These are phyloP conservation scores for Leptomonas seymouri DNA, from an alignment of 208 protist genomes.

Conservation along the genomic window DNA sequence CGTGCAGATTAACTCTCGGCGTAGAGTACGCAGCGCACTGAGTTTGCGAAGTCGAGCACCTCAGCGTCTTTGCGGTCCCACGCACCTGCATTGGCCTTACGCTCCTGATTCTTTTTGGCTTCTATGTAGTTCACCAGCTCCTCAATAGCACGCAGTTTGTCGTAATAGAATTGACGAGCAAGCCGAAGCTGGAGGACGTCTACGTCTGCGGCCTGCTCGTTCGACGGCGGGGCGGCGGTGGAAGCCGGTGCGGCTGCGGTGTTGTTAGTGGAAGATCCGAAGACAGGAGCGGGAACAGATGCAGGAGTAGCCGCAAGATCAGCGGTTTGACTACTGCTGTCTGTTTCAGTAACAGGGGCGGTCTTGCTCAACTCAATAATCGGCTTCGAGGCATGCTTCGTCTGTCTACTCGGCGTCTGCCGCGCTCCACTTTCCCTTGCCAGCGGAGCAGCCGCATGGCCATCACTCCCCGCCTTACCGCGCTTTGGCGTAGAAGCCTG, in stretches of 20 bases:
- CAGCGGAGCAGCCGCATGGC: background rate
- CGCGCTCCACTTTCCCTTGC: background rate
- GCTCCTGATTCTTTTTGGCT: conserved; percentile 20
- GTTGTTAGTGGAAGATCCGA: background rate
- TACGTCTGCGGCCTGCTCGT: background rate
- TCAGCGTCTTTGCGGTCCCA: conserved; percentile 25
- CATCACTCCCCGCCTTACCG: background rate
- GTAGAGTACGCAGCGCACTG: conserved; percentile 60
- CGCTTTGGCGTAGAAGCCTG: background rate
- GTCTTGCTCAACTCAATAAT: conserved; percentile 1
- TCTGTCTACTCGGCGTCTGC: background rate
- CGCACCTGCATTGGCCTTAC: background rate
- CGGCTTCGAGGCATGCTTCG: conserved; percentile 5
- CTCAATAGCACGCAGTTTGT: conserved; percentile 81
- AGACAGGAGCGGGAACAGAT: background rate
- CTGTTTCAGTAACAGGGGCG: background rate
- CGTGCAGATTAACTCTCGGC: conserved; percentile 10
- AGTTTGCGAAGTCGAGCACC: conserved; percentile 38
- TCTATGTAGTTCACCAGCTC: conserved; percentile 42
- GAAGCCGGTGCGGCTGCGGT: background rate
- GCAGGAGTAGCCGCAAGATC: background rate
- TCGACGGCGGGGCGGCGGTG: background rate
- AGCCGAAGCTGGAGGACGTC: conserved; percentile 26
- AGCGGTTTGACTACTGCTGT: background rate
- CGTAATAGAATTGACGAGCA: conserved; percentile 83